Evolutionary conservation across 2,329 filamentous ascomycete species (phyloP).

Genomic region (Ascosphaera apis): DNA sequence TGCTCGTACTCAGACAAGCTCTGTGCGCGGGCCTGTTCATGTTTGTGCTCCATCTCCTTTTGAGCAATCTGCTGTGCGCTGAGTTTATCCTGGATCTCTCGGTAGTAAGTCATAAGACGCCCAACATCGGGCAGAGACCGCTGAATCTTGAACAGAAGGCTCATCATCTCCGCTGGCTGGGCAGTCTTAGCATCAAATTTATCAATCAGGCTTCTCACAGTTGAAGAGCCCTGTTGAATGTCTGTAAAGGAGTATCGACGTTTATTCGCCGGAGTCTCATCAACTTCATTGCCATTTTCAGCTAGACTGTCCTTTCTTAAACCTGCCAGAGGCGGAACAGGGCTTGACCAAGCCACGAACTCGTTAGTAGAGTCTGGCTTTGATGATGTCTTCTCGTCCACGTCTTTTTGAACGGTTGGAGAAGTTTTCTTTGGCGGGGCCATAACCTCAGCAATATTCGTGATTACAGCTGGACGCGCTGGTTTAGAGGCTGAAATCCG

Average conservation of each 20-base stretch:
- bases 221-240: neutral
- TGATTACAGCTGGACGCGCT: neutral
- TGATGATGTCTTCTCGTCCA: neutral
- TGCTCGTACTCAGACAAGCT: constrained; percentile 27
- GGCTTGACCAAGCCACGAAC: neutral
- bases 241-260: neutral
- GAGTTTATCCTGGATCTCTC: constrained; percentile 27
- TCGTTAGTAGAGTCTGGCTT: neutral
- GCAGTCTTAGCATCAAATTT: neutral
- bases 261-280: neutral
- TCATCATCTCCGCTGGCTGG: constrained; percentile 12
- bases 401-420: too few species aligned
- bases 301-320: neutral
- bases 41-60: constrained; percentile 25
- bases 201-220: neutral
- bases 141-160: constrained; percentile 22
- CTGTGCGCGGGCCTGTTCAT: constrained; percentile 27
- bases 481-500: neutral
- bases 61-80: constrained; percentile 26
- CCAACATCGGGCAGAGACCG: constrained; percentile 25
- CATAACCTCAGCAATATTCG: neutral
- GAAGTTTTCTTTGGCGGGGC: neutral
- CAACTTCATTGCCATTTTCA: neutral
- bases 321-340: neutral
- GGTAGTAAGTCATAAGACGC: constrained; percentile 23